Evolutionary conservation across 2,329 filamentous ascomycete species (phyloP), one percentile per base, ranked within the genome.

Genomic region (Pyrenochaeta sp.): DNA sequence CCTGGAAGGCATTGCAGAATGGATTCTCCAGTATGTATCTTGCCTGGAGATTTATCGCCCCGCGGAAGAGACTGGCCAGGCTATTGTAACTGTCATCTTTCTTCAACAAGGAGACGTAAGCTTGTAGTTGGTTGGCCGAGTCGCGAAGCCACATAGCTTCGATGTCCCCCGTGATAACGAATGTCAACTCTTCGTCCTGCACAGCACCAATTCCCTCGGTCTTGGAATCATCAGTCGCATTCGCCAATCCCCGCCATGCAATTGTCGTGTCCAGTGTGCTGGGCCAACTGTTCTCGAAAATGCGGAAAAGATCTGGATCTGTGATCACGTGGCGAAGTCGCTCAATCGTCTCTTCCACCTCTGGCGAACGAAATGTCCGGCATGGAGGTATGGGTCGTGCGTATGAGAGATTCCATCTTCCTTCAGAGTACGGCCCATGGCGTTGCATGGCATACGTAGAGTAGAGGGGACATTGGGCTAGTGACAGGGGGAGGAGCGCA

Each of bases 191-290:
- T 69, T 63, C 58, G 2, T 57, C 55, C 29, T 36, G 30, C 12
- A 35, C 41, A 2, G 32, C 41, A 12, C 49, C 45, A 5, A 51
- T 4, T 9, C 18, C 12, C 21, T 33, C 49, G 36, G 53, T 56
- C 43, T 49, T 14, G 1, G 12, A 12, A 6, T 42, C 47, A 12
- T 36, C 39, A 0, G 81, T 75, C 54, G 83, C 78, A 51, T 85
- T 81, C 7, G 79, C 80, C 46, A 78, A 75, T 1, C 89, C 89
- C 45, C 82, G 84, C 88, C 88, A 91, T 51, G 81, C 82, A 42
- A 91, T 82, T 0, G 89, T 89, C 0, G 89, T 91, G 67, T 91
- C 89, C n/a, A 92, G 77, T 0, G 89, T 91, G 72, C 90, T 92
- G 0, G 90, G 89, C 74, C 86, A 92, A 1, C 85, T 79, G 68